phyloP scores from a whole-genome alignment of 202 grass and related monocot genomes.

The Zoysia matrella region DNA sequence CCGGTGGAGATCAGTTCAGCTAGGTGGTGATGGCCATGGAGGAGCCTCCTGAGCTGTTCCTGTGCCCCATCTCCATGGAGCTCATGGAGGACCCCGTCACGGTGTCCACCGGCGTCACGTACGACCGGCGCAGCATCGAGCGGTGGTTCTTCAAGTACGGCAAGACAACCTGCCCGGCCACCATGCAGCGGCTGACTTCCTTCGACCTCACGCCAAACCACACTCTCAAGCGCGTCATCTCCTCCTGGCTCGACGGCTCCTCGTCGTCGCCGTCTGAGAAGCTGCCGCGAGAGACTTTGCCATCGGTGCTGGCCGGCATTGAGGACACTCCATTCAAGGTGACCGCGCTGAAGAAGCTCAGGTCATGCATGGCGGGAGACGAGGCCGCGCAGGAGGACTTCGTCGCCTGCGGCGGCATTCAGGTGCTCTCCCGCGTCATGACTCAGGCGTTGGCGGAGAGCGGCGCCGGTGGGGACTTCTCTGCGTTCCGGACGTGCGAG shows the following conservation, averaged over 20 bases:
- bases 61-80: conserved; percentile 52
- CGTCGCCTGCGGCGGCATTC: conserved; percentile 54
- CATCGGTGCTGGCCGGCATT: conserved; percentile 45
- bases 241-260: conserved; percentile 56
- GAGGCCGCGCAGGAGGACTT: conserved; percentile 52
- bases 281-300: conserved; percentile 50
- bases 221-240: conserved; percentile 82
- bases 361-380: conserved; percentile 46
- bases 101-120: conserved; percentile 80
- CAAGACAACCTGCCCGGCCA: conserved; percentile 74
- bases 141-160: conserved; percentile 77
- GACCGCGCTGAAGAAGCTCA: conserved; percentile 56
- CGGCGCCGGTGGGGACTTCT: conserved; percentile 50
- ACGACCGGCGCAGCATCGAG: conserved; percentile 86
- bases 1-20: background rate
- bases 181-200: conserved; percentile 72
- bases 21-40: conserved; percentile 41
- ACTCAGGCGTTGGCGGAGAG: conserved; percentile 50
- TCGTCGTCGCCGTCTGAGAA: conserved; percentile 15
- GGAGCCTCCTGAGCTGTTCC: conserved; percentile 55
- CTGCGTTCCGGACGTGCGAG: conserved; percentile 65
- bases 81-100: conserved; percentile 90
- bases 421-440: conserved; percentile 56
- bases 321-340: conserved; percentile 85
- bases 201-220: conserved; percentile 83